Evolutionary conservation across 441 rosid genomes (phyloP), one percentile per base, ranked within the genome.

Genomic region (Dalechampia spathulata): DNA sequence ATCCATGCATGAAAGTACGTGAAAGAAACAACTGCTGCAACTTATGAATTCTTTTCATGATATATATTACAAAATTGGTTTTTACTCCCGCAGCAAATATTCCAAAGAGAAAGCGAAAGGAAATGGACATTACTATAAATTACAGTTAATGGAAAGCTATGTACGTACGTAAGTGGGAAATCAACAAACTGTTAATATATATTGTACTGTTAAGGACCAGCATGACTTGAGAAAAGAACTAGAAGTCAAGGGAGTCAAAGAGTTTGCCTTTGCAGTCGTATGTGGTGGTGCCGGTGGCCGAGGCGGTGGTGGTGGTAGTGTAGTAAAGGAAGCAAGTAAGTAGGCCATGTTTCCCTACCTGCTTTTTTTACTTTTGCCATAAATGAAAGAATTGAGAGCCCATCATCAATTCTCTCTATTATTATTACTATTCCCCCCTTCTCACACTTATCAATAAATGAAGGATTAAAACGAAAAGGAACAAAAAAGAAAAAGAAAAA

Each of bases 371-470:
- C 39, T n/a, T 69, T 63, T n/a, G 60, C 70, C 70, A 65, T 65
- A 25, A 68, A 73, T 62, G 53, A 41, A 45, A 38, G 12, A 23
- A n/a, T 45, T 46, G 23, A 15, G 16, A 36, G 21, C 23, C 55
- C 20, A 15, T 49, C 26, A 7, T 25, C 19, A 30, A 16, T 4
- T 14, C 23, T 15, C 41, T 27, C n/a, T 38, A 34, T 30, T 56
- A 9, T 58, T n/a, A 28, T 32, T 46, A 25, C 34, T 26, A 23
- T 25, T 53, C 22, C 56, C 17, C 49, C 7, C 46, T 22, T 38
- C 45, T 50, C 79, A 49, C 63, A 13, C 65, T 49, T 62, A 17
- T 50, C 74, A n/a, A n/a, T n/a, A n/a, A n/a, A n/a, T n/a, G n/a
- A n/a, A n/a, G n/a, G n/a, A n/a, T n/a, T n/a, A n/a, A n/a, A n/a